These are phyloP conservation scores for Globomyces pollinis-pini DNA, from an alignment of 192 early-diverging fungal genomes.

Conservation along the genomic window DNA sequence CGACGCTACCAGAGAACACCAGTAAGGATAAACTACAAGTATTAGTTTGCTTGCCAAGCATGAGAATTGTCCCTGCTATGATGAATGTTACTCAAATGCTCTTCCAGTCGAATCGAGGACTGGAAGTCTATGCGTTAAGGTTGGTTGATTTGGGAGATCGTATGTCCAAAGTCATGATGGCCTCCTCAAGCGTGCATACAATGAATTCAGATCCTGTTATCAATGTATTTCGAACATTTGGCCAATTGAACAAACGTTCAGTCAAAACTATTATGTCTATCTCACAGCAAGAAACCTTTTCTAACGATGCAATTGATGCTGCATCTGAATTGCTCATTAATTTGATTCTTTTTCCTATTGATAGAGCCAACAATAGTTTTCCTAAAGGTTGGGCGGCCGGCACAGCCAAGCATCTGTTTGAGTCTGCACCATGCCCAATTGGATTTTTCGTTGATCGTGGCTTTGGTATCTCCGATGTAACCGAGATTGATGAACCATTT, in stretches of 20 bases:
- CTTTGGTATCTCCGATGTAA: slow-evolving; percentile 33
- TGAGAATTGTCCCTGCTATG: slow-evolving; percentile 58
- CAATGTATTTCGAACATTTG: slow-evolving; percentile 76
- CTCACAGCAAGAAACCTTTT: slow-evolving; percentile 58
- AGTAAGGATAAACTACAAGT: slow-evolving; percentile 16
- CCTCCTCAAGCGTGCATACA: slow-evolving; percentile 56
- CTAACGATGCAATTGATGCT: slow-evolving; percentile 52
- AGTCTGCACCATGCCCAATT: slow-evolving; percentile 31
- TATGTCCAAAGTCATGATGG: slow-evolving; percentile 70
- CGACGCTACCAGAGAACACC: neutral
- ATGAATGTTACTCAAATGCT: slow-evolving; percentile 62
- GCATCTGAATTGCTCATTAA: slow-evolving; percentile 47
- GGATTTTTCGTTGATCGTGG: slow-evolving; percentile 67
- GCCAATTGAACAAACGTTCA: slow-evolving; percentile 58
- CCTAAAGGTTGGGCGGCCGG: slow-evolving; percentile 15
- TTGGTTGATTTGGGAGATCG: slow-evolving; percentile 72
- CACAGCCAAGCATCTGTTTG: slow-evolving; percentile 32
- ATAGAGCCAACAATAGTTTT: slow-evolving; percentile 8
- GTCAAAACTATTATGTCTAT: slow-evolving; percentile 58
- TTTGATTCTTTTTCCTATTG: slow-evolving; percentile 63
- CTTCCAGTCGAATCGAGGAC: slow-evolving; percentile 19
- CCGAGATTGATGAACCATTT: slow-evolving; percentile 15
- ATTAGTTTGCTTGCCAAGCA: slow-evolving; percentile 52
- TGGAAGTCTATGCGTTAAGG: slow-evolving; percentile 58
- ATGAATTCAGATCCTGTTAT: slow-evolving; percentile 65